Percentiles rank a stretch among this genome's conserved stretches.
Evolutionary conservation across 2,329 filamentous ascomycete genomes (phyloP).

Genomic region (Stemphylium beticola): DNA sequence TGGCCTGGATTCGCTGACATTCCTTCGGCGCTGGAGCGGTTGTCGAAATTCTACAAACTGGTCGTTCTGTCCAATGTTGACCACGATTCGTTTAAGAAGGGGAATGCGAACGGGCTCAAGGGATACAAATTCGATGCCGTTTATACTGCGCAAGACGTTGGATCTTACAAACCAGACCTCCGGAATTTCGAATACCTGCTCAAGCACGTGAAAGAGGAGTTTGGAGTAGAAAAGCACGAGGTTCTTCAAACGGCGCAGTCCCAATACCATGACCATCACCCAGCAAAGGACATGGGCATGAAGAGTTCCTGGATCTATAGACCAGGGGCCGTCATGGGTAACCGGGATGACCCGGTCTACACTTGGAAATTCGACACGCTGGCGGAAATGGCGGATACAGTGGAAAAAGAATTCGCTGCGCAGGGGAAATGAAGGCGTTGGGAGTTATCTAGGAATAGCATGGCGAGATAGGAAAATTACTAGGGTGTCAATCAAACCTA

Average conservation of each 20-base stretch:
- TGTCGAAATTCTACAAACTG: constrained; percentile 62
- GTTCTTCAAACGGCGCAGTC: constrained; percentile 74
- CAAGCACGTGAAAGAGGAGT: constrained; percentile 57
- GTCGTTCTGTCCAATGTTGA: constrained; percentile 68
- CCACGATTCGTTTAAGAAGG: constrained; percentile 57
- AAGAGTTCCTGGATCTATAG: constrained; percentile 70
- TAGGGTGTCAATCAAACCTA: neutral
- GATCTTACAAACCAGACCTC: constrained; percentile 71
- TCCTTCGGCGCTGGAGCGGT: constrained; percentile 57
- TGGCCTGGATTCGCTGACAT: constrained; percentile 68
- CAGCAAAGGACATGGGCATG: constrained; percentile 66
- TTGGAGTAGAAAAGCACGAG: constrained; percentile 63
- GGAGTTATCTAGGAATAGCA: neutral
- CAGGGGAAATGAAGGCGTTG: constrained; percentile 4
- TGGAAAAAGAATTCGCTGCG: constrained; percentile 47
- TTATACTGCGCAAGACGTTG: constrained; percentile 74
- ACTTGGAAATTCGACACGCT: constrained; percentile 65
- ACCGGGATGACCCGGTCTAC: constrained; percentile 49
- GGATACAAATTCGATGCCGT: constrained; percentile 67
- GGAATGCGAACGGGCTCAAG: constrained; percentile 57
- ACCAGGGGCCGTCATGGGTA: constrained; percentile 55
- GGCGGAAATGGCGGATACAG: constrained; percentile 65
- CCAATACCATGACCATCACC: constrained; percentile 70
- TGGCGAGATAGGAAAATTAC: neutral
- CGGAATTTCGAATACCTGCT: constrained; percentile 72